A percentile compares a stretch with the other conserved stretches of the same genome.
phyloP scores from a whole-genome alignment of 202 grass and related monocot species.

The Eragrostis tef region DNA sequence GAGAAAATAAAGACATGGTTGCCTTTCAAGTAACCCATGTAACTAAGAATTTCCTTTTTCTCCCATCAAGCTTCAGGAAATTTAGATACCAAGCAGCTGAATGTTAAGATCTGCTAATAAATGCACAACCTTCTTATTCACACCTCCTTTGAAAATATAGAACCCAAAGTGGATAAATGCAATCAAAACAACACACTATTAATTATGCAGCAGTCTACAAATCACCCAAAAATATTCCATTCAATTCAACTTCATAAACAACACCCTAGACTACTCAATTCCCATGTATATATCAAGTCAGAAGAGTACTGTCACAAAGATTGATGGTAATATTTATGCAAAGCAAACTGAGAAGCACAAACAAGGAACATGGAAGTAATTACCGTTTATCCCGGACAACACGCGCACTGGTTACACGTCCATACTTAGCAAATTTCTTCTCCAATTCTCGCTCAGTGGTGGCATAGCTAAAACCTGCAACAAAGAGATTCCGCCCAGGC shows the following conservation, averaged over 20 bases:
- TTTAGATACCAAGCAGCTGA: conserved; percentile 12
- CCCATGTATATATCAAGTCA: background rate
- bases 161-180: conserved; percentile 28
- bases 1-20: background rate
- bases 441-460: conserved; percentile 91
- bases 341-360: conserved; percentile 32
- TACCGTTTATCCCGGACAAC: conserved; percentile 81
- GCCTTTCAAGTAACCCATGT: background rate
- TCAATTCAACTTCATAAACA: conserved; percentile 17
- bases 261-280: conserved; percentile 9
- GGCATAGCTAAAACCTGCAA: conserved; percentile 92
- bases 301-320: conserved; percentile 19
- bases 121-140: conserved; percentile 1
- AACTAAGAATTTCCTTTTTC: background rate
- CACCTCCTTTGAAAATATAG: background rate
- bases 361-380: conserved; percentile 38
- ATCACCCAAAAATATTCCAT: conserved; percentile 25
- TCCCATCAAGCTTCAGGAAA: background rate
- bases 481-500: conserved; percentile 80
- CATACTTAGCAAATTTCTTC: conserved; percentile 80
- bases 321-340: background rate
- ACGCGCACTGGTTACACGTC: conserved; percentile 71
- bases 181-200: background rate
- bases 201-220: conserved; percentile 18
- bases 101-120: background rate